Conservation (phyloP, 352 stramenopile genomes). For the Pythium aristosporum region DNA sequence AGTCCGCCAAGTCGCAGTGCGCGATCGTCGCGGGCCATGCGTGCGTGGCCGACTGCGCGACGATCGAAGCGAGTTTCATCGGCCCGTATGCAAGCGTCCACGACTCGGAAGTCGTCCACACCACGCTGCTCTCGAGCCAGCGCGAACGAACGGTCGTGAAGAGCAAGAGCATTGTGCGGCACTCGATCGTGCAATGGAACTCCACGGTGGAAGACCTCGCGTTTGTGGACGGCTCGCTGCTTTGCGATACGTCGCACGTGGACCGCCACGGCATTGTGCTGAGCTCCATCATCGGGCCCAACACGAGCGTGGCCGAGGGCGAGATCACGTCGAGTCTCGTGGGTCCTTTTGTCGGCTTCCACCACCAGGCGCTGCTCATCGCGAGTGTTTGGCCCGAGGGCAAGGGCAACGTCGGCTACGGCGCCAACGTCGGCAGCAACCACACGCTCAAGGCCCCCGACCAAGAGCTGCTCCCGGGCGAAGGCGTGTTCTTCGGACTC, state of each 20-base stretch:
- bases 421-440: constrained; percentile 96
- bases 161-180: constrained; percentile 61
- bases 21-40: constrained; percentile 53
- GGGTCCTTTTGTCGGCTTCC: constrained; percentile 93
- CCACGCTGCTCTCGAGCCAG: constrained; percentile 65
- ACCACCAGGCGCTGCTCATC: constrained; percentile 93
- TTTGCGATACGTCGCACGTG: constrained; percentile 79
- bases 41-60: constrained; percentile 56
- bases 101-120: constrained; percentile 55
- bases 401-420: constrained; percentile 93
- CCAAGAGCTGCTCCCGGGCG: constrained; percentile 90
- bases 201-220: constrained; percentile 61
- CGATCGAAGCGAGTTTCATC: constrained; percentile 68
- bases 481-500: constrained; percentile 96
- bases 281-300: constrained; percentile 84
- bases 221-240: constrained; percentile 62
- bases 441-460: constrained; percentile 92
- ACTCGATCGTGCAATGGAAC: constrained; percentile 75
- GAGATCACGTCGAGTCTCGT: constrained; percentile 92
- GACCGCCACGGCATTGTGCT: constrained; percentile 84
- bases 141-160: constrained; percentile 43
- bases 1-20: constrained; percentile 39
- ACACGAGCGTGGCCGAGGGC: constrained; percentile 85
- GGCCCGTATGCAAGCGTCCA: constrained; percentile 54
- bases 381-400: constrained; percentile 89